Evolutionary conservation across 2,329 filamentous ascomycete genomes (phyloP).

Genomic region (Decorospora gaudefroyi): DNA sequence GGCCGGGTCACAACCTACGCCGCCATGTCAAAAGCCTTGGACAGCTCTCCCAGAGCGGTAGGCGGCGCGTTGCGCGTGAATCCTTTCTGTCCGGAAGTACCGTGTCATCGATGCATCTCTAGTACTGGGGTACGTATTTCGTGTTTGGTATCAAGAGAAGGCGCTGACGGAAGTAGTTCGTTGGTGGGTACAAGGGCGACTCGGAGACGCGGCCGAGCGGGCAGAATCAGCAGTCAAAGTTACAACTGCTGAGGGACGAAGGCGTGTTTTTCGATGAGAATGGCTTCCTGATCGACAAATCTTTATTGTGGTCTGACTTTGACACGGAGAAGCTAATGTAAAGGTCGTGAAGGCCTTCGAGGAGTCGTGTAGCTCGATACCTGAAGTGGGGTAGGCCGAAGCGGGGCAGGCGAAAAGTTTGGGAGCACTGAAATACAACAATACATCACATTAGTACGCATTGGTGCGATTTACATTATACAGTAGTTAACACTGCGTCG

Average conservation of each 20-base stretch:
- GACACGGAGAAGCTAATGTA: constrained; percentile 30
- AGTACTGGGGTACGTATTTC: constrained; percentile 62
- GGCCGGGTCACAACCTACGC: constrained; percentile 80
- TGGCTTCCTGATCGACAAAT: constrained; percentile 61
- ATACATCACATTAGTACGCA: neutral
- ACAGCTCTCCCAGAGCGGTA: constrained; percentile 74
- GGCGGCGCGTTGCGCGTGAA: constrained; percentile 77
- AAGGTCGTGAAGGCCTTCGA: constrained; percentile 2
- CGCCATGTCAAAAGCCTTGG: constrained; percentile 67
- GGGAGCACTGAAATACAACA: constrained; percentile 3
- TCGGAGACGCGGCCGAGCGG: constrained; percentile 66
- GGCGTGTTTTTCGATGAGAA: constrained; percentile 66
- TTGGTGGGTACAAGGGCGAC: constrained; percentile 73
- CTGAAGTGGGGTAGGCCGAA: constrained; percentile 19
- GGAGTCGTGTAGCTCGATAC: no score
- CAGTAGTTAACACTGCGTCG: no score
- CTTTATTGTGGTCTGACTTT: constrained; percentile 53
- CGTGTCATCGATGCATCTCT: constrained; percentile 80
- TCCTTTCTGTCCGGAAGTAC: constrained; percentile 80
- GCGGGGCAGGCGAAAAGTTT: constrained; percentile 26
- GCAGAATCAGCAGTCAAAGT: constrained; percentile 67
- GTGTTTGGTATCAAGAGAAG: no score
- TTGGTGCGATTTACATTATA: neutral
- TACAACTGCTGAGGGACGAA: constrained; percentile 63
- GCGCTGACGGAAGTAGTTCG: constrained; percentile 32